Evolutionary conservation across 2,329 filamentous ascomycete genomes (phyloP), one percentile per base, ranked within the genome.

Genomic region (Aureobasidium sp.): DNA sequence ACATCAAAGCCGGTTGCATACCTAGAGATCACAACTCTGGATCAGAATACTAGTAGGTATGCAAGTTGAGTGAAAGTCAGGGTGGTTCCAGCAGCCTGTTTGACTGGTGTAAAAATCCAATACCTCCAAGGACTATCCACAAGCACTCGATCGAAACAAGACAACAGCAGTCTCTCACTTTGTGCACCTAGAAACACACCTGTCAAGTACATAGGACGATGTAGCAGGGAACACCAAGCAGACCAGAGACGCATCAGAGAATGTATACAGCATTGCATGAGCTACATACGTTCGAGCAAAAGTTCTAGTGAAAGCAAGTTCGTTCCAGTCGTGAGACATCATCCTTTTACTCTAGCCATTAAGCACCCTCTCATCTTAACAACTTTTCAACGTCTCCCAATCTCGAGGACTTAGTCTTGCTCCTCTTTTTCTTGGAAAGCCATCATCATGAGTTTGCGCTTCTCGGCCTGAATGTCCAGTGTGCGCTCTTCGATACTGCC

Each of bases 401-500:
- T 5, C 76, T 72, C 15, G 74, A 72, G 67, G 83, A 83, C 32
- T 79, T 79, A 70, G 79, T 83, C 66, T 82, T 79, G 44, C 78
- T 71, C 63, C 70, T 74, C 65, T 68, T 87, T 89, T 75, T 95
- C 91, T 63, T 86, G 83, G 75, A 96, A 94, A 0, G 91, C 90
- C 68, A 89, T 83, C 39, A 81, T 83, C 72, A 94, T 90, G 55
- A 96, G 75, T 68, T 87, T 82, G 44, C 91, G 81, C 79, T 96
- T 96, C 68, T 88, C 84, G 42, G 83, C 79, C 73, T 96, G 91
- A 50, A 95, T 86, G 21, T 85, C 81, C 41, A 96, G 76, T 21
- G 96, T 91, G 0, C 86, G 80, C 72, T 96, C 89, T 72, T 96
- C 92, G 5, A 96, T 85, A 9, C 84, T 89, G 1, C 80, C 83